Evolutionary conservation across 225 moss, liverwort and hornwort species (phyloP), one percentile per base, ranked within the genome.

Genomic region (Lunularia cruciata): DNA sequence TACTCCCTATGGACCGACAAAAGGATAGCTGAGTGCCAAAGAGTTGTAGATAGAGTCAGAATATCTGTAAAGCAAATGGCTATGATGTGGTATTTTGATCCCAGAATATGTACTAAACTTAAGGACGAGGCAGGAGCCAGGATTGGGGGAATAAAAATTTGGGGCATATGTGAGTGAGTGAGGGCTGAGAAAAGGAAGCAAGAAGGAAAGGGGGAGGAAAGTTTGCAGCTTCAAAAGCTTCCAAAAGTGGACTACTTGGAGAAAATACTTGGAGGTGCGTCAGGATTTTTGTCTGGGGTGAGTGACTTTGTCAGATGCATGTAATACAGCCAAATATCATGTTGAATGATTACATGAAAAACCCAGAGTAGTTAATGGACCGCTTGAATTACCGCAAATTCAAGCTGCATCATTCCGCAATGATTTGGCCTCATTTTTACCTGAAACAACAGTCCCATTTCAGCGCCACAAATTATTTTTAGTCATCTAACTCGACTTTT

Each of bases 31-130:
- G 6, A 23, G 2, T 22, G 9, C 5, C 5, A 8, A 23, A 8
- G 26, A 23, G 23, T 23, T 23, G 52, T 19, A 8, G 52, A 52
- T 52, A 23, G 23, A 52, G 23, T 52, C 52, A 52, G 52, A 52
- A 52, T 25, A 16, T 52, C 52, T 25, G 52, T 52, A 52, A 52
- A 52, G 52, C 52, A 52, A 52, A 52, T 52, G 52, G 52, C 52
- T 52, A 52, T 52, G 52, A 25, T 52, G 52, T 12, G 12, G 52
- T 52, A 19, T 5, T 16, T 3, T 23, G 23, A 52, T 25, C 26
- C 22, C 26, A 8, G n/a, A n/a, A n/a, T 23, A 52, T 52, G 23
- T 52, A 52, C 22, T 16, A 23, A 0, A 23, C 8, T 22, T 23
- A 23, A 23, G 6, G 43, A 43, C 3, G 43, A 43, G 43, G 43